Evolutionary conservation across 306 rosid species (phyloP).

Genomic region (Biancaea sappan): DNA sequence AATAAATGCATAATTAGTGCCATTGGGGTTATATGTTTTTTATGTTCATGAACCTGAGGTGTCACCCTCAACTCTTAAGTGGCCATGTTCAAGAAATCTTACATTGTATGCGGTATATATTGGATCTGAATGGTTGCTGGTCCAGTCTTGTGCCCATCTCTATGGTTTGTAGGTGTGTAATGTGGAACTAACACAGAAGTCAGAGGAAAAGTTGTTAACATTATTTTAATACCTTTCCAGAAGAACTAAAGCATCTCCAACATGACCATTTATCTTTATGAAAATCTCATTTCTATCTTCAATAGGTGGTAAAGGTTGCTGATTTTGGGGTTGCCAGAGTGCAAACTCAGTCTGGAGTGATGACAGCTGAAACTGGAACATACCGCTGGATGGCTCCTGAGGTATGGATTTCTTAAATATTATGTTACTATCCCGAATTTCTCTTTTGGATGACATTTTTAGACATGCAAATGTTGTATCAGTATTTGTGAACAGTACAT

Average conservation of each 20-base stretch:
- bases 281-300: constrained; percentile 30
- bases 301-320: constrained; percentile 95
- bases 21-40: neutral
- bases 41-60: neutral
- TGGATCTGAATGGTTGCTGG: constrained; percentile 19
- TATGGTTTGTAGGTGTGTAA: constrained; percentile 20
- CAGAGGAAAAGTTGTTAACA: neutral
- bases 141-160: neutral
- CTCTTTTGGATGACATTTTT: constrained; percentile 2
- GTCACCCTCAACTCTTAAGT: neutral
- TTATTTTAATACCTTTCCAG: neutral
- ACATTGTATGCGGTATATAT: neutral
- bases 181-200: constrained; percentile 6
- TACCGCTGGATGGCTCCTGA: constrained; percentile 99
- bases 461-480: constrained; percentile 12
- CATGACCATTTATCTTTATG: constrained; percentile 19
- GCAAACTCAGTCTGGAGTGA: constrained; percentile 89
- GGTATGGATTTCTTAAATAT: constrained; percentile 49
- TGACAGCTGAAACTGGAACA: constrained; percentile 99
- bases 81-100: neutral
- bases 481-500: constrained; percentile 7
- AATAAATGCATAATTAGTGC: constrained; percentile 9
- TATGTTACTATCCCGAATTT: constrained; percentile 12
- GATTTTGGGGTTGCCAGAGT: constrained; percentile 99
- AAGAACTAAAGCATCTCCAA: constrained; percentile 18